Base-by-base conservation (phyloP, 805 yeast genomes). In the Pichia deserticola region DNA sequence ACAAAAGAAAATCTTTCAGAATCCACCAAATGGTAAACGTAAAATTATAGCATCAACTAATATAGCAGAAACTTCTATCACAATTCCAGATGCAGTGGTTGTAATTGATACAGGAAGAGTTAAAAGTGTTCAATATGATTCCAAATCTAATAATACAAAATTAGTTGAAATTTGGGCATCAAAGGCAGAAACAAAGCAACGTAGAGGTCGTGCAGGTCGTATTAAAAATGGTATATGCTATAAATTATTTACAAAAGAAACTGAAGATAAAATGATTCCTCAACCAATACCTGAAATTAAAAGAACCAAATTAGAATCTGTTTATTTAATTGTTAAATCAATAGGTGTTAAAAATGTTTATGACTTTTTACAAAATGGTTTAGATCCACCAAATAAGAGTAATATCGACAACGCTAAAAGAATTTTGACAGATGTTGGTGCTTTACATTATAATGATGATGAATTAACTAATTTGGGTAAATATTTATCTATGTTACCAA, bases 121-220 rank as follows among this genome's bases (percentile, higher is more conserved):
- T 6, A 92, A 92, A 59, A 81, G 82, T 13, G 77, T 87, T 59
- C 76, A 78, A 30, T 92, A 81, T 60, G 90, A 88, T 61, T 59
- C 88, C 0, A 72, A 69, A 36, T 71, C 81, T 13, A 86, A 86
- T 57, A 77, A 89, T 5, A 82, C 93, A 0, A 78, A 78, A 48
- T 72, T 92, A 43, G 72, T 81, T 5, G 97, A 92, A 58, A 73
- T 75, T 5, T 92, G 96, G 89, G 88, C 89, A 27, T 90, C 98
- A 0, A 78, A 78, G 54, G 97, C 98, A 0, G 96, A 95, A 60
- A 83, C 83, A 27, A 77, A 81, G 27, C 99, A 92, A 66, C 78
- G 99, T 69, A 75, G 96, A 64, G 99, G 99, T 64, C 86, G 99
- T 72, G 92, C 97, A n/a, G 99, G 99, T 54, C 90, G 99, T 77